Conservation (phyloP, 1,284 basidiomycete species). For the Cerrena zonata region DNA sequence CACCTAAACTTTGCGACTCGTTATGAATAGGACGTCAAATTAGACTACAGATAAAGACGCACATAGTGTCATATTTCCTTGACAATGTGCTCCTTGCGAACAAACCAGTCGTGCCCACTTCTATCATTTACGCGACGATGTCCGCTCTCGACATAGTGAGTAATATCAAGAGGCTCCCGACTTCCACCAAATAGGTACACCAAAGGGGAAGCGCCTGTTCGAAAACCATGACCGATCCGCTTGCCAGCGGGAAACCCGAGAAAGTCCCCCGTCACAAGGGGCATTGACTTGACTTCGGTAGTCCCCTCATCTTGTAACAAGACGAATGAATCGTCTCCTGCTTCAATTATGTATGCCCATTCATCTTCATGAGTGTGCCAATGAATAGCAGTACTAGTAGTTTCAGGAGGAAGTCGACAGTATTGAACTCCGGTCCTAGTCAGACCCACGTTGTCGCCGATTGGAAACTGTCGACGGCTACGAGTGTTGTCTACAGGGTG, state of each 20-base stretch:
- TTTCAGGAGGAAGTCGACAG: conserved; percentile 19
- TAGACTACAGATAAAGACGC: too few relatives aligned
- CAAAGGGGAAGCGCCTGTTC: conserved; percentile 17
- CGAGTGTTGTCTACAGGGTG: conserved; percentile 11
- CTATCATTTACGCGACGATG: conserved; percentile 14
- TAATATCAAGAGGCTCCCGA: conserved; percentile 19
- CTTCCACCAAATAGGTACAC: conserved; percentile 25
- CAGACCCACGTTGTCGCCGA: conserved; percentile 23
- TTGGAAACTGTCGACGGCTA: conserved; percentile 16
- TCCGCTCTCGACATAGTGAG: conserved; percentile 18
- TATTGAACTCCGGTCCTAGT: conserved; percentile 23
- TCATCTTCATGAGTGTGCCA: conserved; percentile 26
- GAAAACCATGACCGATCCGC: conserved; percentile 16
- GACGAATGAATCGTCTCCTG: conserved; percentile 18
- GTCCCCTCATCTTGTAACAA: conserved; percentile 13
- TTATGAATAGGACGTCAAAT: too few relatives aligned
- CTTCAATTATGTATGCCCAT: conserved; percentile 26
- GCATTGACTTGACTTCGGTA: conserved; percentile 15
- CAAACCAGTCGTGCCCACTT: neutral
- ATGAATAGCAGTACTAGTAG: conserved; percentile 21
- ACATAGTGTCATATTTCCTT: too few relatives aligned
- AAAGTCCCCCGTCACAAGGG: conserved; percentile 22
- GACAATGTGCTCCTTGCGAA: too few relatives aligned
- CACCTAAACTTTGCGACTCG: too few relatives aligned
- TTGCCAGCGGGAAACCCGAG: conserved; percentile 22